Percentiles rank a stretch among this genome's conserved stretches.
phyloP scores from a whole-genome alignment of 106 monocot genomes.

The Allium fistulosum region DNA sequence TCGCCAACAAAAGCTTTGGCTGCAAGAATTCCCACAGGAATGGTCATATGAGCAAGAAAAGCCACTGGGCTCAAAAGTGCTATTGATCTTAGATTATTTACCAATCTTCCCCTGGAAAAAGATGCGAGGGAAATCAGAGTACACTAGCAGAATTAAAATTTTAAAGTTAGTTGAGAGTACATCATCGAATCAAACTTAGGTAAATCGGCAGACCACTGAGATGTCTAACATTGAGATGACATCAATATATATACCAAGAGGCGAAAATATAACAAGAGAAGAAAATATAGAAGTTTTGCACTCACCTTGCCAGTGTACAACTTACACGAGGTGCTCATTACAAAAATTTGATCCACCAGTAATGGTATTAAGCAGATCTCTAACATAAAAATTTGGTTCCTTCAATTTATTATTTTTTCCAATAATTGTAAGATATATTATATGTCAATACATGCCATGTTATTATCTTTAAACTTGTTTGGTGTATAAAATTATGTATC shows the following conservation, averaged over 20 bases:
- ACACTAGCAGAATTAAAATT: conserved; percentile 22
- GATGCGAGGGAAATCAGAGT: conserved; percentile 55
- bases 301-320: no score
- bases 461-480: no score
- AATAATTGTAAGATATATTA: no score
- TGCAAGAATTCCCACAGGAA: conserved; percentile 39
- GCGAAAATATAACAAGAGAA: no score
- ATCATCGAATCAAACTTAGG: neutral
- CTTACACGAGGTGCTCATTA: no score
- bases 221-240: neutral
- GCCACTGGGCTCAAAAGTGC: conserved; percentile 50
- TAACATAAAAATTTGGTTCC: no score
- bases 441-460: no score
- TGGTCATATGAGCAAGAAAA: conserved; percentile 54
- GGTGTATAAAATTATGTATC: no score
- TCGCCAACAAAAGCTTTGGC: conserved; percentile 52
- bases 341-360: no score
- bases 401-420: no score
- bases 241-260: neutral
- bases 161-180: neutral
- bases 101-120: conserved; percentile 44
- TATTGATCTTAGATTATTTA: conserved; percentile 46
- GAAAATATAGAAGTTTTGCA: no score
- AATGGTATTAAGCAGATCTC: no score
- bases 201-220: neutral